A percentile compares a stretch with the other conserved stretches of the same genome.
These are phyloP conservation scores for Aspergillus tamarii DNA, from an alignment of 2,329 filamentous ascomycete species.

Conservation along the genomic window DNA sequence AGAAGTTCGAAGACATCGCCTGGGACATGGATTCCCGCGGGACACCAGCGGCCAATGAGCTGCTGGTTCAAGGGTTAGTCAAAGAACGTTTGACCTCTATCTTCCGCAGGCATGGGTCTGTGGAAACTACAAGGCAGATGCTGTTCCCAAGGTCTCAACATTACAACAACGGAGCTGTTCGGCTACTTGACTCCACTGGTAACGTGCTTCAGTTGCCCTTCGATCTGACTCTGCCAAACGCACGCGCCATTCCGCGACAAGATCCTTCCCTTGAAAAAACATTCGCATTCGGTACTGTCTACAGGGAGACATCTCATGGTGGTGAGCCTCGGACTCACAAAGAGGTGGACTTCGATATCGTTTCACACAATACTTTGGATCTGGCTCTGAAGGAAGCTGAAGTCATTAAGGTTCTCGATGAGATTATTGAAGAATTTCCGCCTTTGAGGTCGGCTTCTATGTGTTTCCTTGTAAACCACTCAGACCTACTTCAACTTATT, in stretches of 20 bases:
- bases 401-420: constrained; percentile 90
- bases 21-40: constrained; percentile 71
- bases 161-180: constrained; percentile 74
- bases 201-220: constrained; percentile 93
- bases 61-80: constrained; percentile 72
- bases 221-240: constrained; percentile 87
- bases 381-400: constrained; percentile 90
- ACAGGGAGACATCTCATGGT: constrained; percentile 75
- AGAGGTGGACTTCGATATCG: constrained; percentile 94
- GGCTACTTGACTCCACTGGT: constrained; percentile 79
- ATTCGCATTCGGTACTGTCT: constrained; percentile 86
- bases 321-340: constrained; percentile 81
- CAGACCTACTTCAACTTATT: constrained; percentile 81
- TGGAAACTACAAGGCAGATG: constrained; percentile 74
- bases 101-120: constrained; percentile 85
- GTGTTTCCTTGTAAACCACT: constrained; percentile 90
- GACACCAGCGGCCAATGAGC: constrained; percentile 51
- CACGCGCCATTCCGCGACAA: constrained; percentile 74
- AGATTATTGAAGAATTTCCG: constrained; percentile 81
- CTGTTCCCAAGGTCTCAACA: constrained; percentile 82
- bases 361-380: constrained; percentile 80
- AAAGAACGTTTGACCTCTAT: constrained; percentile 75
- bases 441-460: constrained; percentile 71
- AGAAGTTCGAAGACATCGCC: constrained; percentile 77
- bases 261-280: constrained; percentile 70